phyloP scores from a whole-genome alignment of 768 basidiomycete species.

The Psilocybe cubensis region DNA sequence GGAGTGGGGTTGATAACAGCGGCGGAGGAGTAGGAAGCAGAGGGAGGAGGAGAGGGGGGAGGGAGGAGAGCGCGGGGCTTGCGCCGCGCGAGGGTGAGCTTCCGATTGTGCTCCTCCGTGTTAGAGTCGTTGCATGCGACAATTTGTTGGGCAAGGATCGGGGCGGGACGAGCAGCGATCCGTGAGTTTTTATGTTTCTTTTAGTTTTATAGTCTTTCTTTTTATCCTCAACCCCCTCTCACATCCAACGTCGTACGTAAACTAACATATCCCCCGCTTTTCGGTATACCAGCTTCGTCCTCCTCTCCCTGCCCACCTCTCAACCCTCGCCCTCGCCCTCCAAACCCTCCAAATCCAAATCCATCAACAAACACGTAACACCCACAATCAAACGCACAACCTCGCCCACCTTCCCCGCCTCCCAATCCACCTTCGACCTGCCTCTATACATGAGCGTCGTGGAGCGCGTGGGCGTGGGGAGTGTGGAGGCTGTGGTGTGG shows the following conservation, averaged over 20 bases:
- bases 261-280: too few species aligned
- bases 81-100: conserved; percentile 60
- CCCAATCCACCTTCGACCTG: conserved; percentile 88
- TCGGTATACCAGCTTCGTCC: conserved; percentile 77
- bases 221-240: neutral
- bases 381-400: conserved; percentile 75
- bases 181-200: conserved; percentile 50
- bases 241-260: neutral
- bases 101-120: conserved; percentile 66
- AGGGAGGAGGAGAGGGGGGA: neutral
- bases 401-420: conserved; percentile 66
- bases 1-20: too few species aligned
- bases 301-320: conserved; percentile 61
- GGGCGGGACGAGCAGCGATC: conserved; percentile 75
- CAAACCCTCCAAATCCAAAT: too few species aligned
- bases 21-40: too few species aligned
- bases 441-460: conserved; percentile 80
- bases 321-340: conserved; percentile 71
- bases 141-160: conserved; percentile 67
- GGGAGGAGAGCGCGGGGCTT: conserved; percentile 27
- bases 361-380: too few species aligned
- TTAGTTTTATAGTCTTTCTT: neutral
- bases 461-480: conserved; percentile 60
- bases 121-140: conserved; percentile 70
- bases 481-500: conserved; percentile 87